Evolutionary conservation across 2,329 filamentous ascomycete species (phyloP).

Genomic region (Rachicladosporium sp.): DNA sequence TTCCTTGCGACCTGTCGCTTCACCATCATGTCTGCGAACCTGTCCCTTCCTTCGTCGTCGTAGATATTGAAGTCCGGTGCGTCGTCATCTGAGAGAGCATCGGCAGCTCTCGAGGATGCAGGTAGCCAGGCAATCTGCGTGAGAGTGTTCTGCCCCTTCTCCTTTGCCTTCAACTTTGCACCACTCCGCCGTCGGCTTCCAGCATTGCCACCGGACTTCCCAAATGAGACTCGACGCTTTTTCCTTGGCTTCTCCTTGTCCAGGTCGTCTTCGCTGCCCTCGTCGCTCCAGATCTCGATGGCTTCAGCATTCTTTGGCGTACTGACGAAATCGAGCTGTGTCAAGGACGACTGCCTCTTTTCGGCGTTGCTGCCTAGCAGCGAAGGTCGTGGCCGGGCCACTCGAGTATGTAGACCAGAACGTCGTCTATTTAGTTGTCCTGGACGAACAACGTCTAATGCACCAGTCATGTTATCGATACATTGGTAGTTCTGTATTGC

Average conservation of each 20-base stretch:
- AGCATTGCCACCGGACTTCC: not conserved
- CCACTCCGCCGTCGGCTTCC: not conserved
- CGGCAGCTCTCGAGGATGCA: not conserved
- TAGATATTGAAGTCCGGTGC: no score
- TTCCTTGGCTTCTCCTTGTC: conserved; percentile 4
- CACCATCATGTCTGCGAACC: no score
- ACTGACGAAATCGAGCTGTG: conserved; percentile 7
- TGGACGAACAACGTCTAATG: not conserved
- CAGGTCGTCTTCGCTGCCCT: conserved; percentile 1
- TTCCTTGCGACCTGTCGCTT: no score
- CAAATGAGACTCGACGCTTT: conserved; percentile 1
- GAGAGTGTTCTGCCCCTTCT: conserved; percentile 8
- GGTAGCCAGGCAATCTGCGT: not conserved
- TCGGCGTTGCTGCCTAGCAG: conserved; percentile 1
- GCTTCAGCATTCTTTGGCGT: conserved; percentile 3
- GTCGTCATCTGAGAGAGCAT: not conserved
- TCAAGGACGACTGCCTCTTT: conserved; percentile 6
- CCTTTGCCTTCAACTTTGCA: not conserved
- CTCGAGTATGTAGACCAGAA: no score
- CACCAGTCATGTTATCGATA: no score
- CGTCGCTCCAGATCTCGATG: not conserved
- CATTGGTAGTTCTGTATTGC: no score
- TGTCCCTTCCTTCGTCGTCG: no score
- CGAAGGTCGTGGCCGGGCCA: conserved; percentile 1
- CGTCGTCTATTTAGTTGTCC: conserved; percentile 1